These are phyloP conservation scores for Xerophyta viscosa DNA, from an alignment of 106 monocot genomes.

Conservation along the genomic window DNA sequence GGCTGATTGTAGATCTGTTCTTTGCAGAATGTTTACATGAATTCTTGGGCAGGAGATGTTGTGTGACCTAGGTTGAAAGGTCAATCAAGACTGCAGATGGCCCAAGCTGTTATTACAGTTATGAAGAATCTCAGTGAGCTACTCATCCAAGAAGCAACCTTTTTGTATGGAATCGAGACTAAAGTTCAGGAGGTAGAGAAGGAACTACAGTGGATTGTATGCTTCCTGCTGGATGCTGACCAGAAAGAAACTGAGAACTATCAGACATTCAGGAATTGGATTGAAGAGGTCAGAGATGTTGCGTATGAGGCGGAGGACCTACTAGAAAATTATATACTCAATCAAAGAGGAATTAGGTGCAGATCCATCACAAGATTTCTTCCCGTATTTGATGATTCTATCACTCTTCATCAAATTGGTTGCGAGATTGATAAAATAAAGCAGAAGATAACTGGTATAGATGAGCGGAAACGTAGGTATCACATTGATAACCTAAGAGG, in stretches of 20 bases:
- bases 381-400: background rate
- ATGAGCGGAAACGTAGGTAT: constrained; percentile 1
- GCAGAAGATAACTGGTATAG: constrained; percentile 7
- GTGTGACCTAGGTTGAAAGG: too few species aligned
- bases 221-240: constrained; percentile 29
- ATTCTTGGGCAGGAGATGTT: too few species aligned
- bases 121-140: background rate
- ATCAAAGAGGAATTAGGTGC: background rate
- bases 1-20: too few species aligned
- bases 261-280: constrained; percentile 14
- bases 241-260: constrained; percentile 5
- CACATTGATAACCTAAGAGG: constrained; percentile 6
- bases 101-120: background rate
- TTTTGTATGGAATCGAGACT: constrained; percentile 7
- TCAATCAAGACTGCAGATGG: background rate
- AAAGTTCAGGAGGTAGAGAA: constrained; percentile 15
- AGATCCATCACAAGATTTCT: background rate
- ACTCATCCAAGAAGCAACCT: background rate
- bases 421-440: constrained; percentile 8
- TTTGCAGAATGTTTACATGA: too few species aligned
- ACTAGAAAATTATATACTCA: constrained; percentile 14
- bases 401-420: constrained; percentile 1
- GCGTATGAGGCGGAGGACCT: constrained; percentile 26
- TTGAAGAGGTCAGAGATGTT: constrained; percentile 17
- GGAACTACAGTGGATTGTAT: constrained; percentile 19